phyloP scores from a whole-genome alignment of 2,329 filamentous ascomycete species.

The Exserohilum rostratum region DNA sequence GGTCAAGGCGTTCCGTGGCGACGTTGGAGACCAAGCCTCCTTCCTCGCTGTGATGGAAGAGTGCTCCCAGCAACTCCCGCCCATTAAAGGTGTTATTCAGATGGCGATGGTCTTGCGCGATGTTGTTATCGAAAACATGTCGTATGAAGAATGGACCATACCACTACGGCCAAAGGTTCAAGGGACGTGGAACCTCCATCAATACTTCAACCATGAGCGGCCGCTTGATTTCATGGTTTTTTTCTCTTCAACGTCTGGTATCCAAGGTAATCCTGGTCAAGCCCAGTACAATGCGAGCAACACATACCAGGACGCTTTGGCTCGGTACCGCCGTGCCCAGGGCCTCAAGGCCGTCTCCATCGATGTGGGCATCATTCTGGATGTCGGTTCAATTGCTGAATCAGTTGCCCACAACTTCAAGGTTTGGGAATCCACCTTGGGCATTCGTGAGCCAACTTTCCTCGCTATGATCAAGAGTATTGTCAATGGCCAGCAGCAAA shows the following conservation, averaged over 20 bases:
- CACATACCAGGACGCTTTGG: neutral
- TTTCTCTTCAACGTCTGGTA: neutral
- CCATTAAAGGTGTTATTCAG: conserved; percentile 19
- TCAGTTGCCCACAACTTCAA: too few relatives aligned
- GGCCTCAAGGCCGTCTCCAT: neutral
- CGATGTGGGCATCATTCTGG: neutral
- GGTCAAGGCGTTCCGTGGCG: neutral
- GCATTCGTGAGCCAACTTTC: too few relatives aligned
- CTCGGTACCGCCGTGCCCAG: neutral
- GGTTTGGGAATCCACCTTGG: too few relatives aligned
- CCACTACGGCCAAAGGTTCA: neutral
- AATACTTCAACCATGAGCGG: neutral
- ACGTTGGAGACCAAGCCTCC: neutral
- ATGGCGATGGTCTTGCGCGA: conserved; percentile 12
- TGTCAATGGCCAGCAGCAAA: neutral
- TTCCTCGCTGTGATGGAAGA: neutral
- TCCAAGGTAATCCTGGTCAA: neutral
- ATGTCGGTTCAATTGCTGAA: too few relatives aligned
- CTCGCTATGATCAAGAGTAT: neutral
- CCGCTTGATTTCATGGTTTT: neutral
- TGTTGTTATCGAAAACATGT: neutral
- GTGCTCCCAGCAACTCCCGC: neutral
- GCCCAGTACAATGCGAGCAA: neutral
- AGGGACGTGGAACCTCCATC: neutral
- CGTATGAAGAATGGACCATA: neutral